Evolutionary conservation across 78 protist genomes (phyloP), one percentile per base, ranked within the genome.

Genomic region (Dictyostelium firmibasis): DNA sequence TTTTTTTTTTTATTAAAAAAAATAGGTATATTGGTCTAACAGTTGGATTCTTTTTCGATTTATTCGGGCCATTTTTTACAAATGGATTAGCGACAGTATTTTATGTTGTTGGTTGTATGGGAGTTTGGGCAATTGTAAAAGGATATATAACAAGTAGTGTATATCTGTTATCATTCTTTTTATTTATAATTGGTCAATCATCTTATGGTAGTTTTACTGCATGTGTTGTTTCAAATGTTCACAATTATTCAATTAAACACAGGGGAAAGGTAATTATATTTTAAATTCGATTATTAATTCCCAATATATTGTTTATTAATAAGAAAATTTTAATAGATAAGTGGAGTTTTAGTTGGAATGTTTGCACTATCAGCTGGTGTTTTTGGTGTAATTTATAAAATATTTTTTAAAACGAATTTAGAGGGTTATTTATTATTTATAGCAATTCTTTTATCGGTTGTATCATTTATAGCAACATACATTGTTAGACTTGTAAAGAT

Each of bases 281-380:
- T 38, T 4, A 38, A 38, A 38, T 38, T 38, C n/a, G n/a, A n/a
- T n/a, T n/a, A n/a, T n/a, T n/a, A n/a, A n/a, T n/a, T n/a, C n/a
- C n/a, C n/a, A n/a, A n/a, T n/a, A n/a, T n/a, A n/a, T n/a, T n/a
- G n/a, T n/a, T n/a, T n/a, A n/a, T n/a, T n/a, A n/a, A n/a, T n/a
- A n/a, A n/a, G n/a, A n/a, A n/a, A n/a, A n/a, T n/a, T n/a, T 53
- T 0, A 53, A 16, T 13, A 77, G 81, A 38, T 88, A 8, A 88
- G 86, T 67, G 93, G 93, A 23, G 20, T 38, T 1, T 62, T 88
- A 41, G 86, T 79, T 13, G 93, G 93, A 20, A 27, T 77, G 33
- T 88, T 88, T 79, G 93, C 93, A 25, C 25, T 79, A 43, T 79
- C 86, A 41, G 81, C 93, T 4, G 93, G 86, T n/a, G 29, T 88